These are phyloP conservation scores for Alopecurus myosuroides DNA, from an alignment of 176 grass and related monocot species.

Conservation along the genomic window DNA sequence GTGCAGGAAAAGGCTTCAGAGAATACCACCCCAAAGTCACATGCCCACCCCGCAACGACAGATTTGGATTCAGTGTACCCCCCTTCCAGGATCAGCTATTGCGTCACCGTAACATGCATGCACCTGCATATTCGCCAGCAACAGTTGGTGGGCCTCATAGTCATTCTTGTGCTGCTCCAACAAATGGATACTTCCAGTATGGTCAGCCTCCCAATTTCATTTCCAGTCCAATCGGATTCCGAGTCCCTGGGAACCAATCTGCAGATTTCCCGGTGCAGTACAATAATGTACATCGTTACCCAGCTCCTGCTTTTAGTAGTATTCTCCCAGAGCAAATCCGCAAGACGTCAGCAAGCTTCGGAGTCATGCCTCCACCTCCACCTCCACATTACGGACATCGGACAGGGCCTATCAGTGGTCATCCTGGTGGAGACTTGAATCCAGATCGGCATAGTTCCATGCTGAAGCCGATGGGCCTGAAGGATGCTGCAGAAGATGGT, in stretches of 20 bases:
- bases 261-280: slow-evolving; percentile 59
- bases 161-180: slow-evolving; percentile 52
- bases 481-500: slow-evolving; percentile 21
- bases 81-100: slow-evolving; percentile 23
- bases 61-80: slow-evolving; percentile 22
- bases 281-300: slow-evolving; percentile 45
- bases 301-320: slow-evolving; percentile 48
- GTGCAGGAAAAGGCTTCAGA: slow-evolving; percentile 44
- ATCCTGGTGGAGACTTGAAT: slow-evolving; percentile 29
- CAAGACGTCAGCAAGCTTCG: slow-evolving; percentile 32
- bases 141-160: slow-evolving; percentile 52
- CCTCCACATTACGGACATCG: background rate
- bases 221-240: slow-evolving; percentile 31
- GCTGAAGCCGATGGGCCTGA: slow-evolving; percentile 1
- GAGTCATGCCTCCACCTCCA: slow-evolving; percentile 14
- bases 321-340: slow-evolving; percentile 38
- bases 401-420: slow-evolving; percentile 20
- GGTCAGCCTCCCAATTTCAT: slow-evolving; percentile 39
- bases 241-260: slow-evolving; percentile 34
- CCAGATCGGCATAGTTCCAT: slow-evolving; percentile 25
- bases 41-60: slow-evolving; percentile 20
- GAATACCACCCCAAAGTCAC: slow-evolving; percentile 44
- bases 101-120: slow-evolving; percentile 50
- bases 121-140: slow-evolving; percentile 39
- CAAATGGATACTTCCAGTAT: slow-evolving; percentile 66